Conservation (phyloP, 192 early-diverging fungal species). For the Umbelopsis sp. region DNA sequence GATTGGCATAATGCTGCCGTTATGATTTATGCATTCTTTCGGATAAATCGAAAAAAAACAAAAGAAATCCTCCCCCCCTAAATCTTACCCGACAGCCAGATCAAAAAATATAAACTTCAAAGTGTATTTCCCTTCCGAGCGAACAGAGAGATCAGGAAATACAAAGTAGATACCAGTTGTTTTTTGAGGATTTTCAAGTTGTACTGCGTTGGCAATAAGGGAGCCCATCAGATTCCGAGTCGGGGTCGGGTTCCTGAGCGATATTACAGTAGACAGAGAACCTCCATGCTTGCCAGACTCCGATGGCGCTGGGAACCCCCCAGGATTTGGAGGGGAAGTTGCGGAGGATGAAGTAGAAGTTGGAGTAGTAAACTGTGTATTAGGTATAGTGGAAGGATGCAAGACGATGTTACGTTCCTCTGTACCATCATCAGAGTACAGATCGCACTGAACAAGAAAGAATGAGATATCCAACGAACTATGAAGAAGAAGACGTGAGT, state of each 20-base stretch:
- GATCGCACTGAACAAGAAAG: slow-evolving; percentile 39
- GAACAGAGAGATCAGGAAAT: slow-evolving; percentile 78
- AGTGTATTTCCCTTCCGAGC: slow-evolving; percentile 71
- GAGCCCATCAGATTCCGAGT: slow-evolving; percentile 27
- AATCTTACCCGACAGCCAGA: slow-evolving; percentile 42
- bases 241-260: slow-evolving; percentile 19
- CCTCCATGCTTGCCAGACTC: background rate
- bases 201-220: slow-evolving; percentile 21
- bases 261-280: slow-evolving; percentile 7
- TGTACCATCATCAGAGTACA: slow-evolving; percentile 22
- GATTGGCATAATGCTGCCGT: too few relatives aligned
- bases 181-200: slow-evolving; percentile 11
- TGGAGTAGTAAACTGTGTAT: background rate
- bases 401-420: slow-evolving; percentile 40
- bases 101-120: slow-evolving; percentile 70
- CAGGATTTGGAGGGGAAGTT: background rate
- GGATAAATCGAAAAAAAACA: too few relatives aligned
- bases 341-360: background rate
- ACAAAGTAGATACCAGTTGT: slow-evolving; percentile 64
- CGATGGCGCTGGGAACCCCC: background rate
- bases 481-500: background rate
- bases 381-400: slow-evolving; percentile 38
- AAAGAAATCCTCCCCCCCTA: too few relatives aligned
- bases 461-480: slow-evolving; percentile 34
- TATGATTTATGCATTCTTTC: too few relatives aligned